phyloP scores from a whole-genome alignment of 2,329 filamentous ascomycete genomes.

The Curvularia sp. region DNA sequence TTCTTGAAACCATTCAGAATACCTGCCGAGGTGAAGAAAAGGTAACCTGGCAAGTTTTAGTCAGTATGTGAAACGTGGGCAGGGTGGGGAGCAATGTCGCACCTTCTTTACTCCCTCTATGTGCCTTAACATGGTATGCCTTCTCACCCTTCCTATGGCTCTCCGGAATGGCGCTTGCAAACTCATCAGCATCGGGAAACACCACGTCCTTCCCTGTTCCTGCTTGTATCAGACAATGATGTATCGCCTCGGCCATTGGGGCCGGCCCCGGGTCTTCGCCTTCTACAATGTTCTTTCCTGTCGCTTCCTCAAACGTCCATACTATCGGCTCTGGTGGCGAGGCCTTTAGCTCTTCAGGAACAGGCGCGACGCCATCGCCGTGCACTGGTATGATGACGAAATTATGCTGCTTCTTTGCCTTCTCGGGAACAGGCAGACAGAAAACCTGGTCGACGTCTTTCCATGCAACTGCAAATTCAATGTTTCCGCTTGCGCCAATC shows the following conservation, averaged over 20 bases:
- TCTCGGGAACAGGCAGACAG: constrained; percentile 69
- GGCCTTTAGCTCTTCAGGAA: constrained; percentile 49
- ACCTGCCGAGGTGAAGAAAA: constrained; percentile 67
- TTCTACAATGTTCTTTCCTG: constrained; percentile 52
- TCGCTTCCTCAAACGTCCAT: constrained; percentile 65
- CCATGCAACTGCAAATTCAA: constrained; percentile 62
- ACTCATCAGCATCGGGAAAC: constrained; percentile 63
- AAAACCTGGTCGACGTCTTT: constrained; percentile 64
- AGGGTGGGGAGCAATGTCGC: constrained; percentile 18
- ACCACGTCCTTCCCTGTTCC: constrained; percentile 57
- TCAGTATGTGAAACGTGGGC: not conserved
- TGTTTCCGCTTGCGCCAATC: constrained; percentile 58
- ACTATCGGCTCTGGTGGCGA: constrained; percentile 62
- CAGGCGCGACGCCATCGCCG: constrained; percentile 57
- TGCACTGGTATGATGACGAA: constrained; percentile 66
- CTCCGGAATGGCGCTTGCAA: constrained; percentile 66
- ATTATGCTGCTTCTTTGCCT: constrained; percentile 67
- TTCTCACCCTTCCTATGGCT: constrained; percentile 68
- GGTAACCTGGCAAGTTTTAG: constrained; percentile 58
- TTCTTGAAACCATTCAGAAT: constrained; percentile 72
- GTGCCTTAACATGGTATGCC: constrained; percentile 69
- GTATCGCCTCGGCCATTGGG: constrained; percentile 55
- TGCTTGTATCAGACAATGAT: constrained; percentile 53
- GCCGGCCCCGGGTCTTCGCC: constrained; percentile 52
- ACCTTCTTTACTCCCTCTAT: constrained; percentile 71